Percentiles rank a stretch among this genome's conserved stretches.
phyloP scores from a whole-genome alignment of 2,329 filamentous ascomycete species.

The Colletotrichum melonis region DNA sequence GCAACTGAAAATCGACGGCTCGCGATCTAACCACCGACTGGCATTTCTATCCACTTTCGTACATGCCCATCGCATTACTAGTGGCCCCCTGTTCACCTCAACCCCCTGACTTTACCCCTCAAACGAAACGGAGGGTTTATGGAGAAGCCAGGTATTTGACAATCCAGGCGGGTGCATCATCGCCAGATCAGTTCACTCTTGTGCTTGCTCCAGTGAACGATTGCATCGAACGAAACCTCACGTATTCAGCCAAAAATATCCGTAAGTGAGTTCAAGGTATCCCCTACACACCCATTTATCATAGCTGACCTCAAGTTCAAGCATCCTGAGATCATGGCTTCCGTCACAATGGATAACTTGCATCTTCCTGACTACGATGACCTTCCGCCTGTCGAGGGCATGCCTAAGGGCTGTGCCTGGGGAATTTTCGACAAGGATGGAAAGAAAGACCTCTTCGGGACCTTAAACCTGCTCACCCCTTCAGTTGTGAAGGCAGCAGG shows the following conservation, averaged over 20 bases:
- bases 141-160: neutral
- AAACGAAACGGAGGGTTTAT: neutral
- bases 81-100: neutral
- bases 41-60: neutral
- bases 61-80: neutral
- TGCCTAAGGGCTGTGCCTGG: constrained; percentile 63
- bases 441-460: constrained; percentile 61
- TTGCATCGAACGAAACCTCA: neutral
- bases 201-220: neutral
- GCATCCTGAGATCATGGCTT: neutral
- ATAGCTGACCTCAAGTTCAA: neutral
- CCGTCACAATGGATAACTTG: neutral
- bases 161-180: neutral
- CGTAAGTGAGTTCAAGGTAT: neutral
- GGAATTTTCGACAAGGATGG: constrained; percentile 63
- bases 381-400: constrained; percentile 53
- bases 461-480: constrained; percentile 63
- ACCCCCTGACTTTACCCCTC: neutral
- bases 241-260: neutral
- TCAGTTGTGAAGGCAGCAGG: constrained; percentile 54
- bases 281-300: no score
- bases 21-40: neutral
- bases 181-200: neutral
- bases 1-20: neutral
- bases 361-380: constrained; percentile 57